These are phyloP conservation scores for Metschnikowia chrysomelidarum DNA, from an alignment of 805 yeast genomes.

Conservation along the genomic window DNA sequence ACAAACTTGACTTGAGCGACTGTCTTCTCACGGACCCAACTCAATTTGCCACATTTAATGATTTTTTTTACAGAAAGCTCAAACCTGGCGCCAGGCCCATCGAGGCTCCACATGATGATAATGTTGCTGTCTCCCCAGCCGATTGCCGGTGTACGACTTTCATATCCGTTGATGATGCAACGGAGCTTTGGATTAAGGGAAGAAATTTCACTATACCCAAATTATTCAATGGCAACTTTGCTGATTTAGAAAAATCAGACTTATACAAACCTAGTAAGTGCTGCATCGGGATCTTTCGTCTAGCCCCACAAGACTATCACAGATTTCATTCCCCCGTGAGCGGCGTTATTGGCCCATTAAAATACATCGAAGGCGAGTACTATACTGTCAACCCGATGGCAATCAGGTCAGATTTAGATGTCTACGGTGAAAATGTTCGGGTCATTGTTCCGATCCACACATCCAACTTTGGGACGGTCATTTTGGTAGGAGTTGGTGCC, in stretches of 20 bases:
- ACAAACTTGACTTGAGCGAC: constrained; percentile 72
- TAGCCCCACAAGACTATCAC: constrained; percentile 98
- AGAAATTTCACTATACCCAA: constrained; percentile 65
- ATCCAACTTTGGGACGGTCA: constrained; percentile 70
- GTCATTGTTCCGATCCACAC: constrained; percentile 76
- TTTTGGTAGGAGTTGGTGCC: constrained; percentile 87
- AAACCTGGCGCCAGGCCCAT: constrained; percentile 68
- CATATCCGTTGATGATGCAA: constrained; percentile 55
- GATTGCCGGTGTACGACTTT: constrained; percentile 84
- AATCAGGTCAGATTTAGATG: constrained; percentile 80
- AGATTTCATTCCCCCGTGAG: constrained; percentile 87
- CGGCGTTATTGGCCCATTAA: constrained; percentile 67
- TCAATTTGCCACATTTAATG: constrained; percentile 72
- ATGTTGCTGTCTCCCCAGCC: constrained; percentile 72
- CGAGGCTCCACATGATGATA: constrained; percentile 52
- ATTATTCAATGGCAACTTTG: constrained; percentile 49
- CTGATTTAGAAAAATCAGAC: constrained; percentile 40
- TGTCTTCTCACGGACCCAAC: constrained; percentile 50
- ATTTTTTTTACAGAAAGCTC: constrained; percentile 80
- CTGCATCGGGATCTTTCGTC: constrained; percentile 73
- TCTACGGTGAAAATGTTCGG: constrained; percentile 88
- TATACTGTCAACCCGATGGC: constrained; percentile 99
- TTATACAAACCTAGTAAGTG: constrained; percentile 42
- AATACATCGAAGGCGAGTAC: constrained; percentile 80
- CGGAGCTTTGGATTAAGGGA: constrained; percentile 88